Evolutionary conservation across 73 alveolate genomes (phyloP).

Genomic region (Breviolum minutum): DNA sequence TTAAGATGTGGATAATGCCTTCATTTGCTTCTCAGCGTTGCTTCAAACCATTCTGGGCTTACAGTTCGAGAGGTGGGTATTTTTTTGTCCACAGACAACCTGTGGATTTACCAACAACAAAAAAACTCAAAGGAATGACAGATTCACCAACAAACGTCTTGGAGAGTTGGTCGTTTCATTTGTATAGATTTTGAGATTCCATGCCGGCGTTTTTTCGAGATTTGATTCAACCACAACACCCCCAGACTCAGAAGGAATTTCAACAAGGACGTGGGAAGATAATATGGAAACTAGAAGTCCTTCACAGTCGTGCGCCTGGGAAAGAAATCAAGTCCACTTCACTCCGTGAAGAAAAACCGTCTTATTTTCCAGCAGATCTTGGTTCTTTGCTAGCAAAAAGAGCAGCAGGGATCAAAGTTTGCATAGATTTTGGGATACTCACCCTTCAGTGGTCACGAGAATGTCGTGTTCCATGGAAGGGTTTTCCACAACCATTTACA

Average conservation of each 20-base stretch:
- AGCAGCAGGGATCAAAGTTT: background rate
- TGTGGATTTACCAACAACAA: background rate
- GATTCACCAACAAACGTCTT: conserved; percentile 41
- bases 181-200: background rate
- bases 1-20: too few species aligned
- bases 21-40: too few species aligned
- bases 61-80: background rate
- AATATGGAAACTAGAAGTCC: too few species aligned
- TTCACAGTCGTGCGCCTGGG: too few species aligned
- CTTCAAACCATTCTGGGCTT: background rate
- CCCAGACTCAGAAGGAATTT: too few species aligned
- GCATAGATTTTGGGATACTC: background rate
- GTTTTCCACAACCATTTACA: background rate
- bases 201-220: background rate
- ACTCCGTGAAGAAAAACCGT: too few species aligned
- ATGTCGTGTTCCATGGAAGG: background rate
- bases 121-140: background rate
- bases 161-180: background rate
- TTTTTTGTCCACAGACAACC: background rate
- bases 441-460: conserved; percentile 33
- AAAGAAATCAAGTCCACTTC: too few species aligned
- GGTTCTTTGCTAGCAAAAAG: background rate
- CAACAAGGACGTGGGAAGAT: too few species aligned
- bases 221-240: too few species aligned
- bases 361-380: background rate